Conservation (phyloP, 2,329 filamentous ascomycete species). For the Dactylellina leptospora region DNA sequence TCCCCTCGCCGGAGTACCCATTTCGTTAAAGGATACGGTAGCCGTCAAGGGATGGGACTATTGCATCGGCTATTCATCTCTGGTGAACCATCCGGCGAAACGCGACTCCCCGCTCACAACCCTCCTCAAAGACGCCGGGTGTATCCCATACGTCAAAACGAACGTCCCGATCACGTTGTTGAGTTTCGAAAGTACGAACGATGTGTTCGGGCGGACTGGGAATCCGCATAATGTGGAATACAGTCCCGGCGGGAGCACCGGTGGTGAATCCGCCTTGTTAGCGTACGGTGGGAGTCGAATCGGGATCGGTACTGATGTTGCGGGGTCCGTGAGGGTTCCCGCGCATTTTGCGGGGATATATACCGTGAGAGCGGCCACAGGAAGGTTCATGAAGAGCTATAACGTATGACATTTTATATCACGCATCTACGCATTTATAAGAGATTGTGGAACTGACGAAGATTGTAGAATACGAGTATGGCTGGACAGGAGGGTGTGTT, state of each 20-base stretch:
- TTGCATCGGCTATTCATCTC: constrained; percentile 79
- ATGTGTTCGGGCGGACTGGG: constrained; percentile 80
- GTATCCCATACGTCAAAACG: constrained; percentile 91
- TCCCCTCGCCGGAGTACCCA: constrained; percentile 83
- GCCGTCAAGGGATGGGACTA: constrained; percentile 83
- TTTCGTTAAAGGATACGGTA: constrained; percentile 83
- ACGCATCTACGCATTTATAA: not conserved
- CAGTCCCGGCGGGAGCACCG: constrained; percentile 88
- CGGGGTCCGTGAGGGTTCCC: constrained; percentile 84
- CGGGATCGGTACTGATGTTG: constrained; percentile 89
- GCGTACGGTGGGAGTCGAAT: constrained; percentile 84
- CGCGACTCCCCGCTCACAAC: constrained; percentile 77
- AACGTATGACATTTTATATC: constrained; percentile 57
- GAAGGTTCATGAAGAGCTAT: constrained; percentile 86
- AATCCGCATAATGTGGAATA: constrained; percentile 88
- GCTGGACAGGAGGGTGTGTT: constrained; percentile 89
- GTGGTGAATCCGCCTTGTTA: constrained; percentile 82
- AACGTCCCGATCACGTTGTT: constrained; percentile 86
- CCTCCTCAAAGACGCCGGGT: constrained; percentile 85
- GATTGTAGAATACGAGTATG: constrained; percentile 74
- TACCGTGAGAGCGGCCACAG: constrained; percentile 83
- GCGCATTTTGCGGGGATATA: constrained; percentile 93
- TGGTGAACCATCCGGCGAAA: constrained; percentile 70
- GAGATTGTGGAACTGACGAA: not conserved
- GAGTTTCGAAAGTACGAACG: constrained; percentile 81